Base-by-base conservation (phyloP, 2,329 filamentous ascomycete species). In the Colletotrichum noveboracense region DNA sequence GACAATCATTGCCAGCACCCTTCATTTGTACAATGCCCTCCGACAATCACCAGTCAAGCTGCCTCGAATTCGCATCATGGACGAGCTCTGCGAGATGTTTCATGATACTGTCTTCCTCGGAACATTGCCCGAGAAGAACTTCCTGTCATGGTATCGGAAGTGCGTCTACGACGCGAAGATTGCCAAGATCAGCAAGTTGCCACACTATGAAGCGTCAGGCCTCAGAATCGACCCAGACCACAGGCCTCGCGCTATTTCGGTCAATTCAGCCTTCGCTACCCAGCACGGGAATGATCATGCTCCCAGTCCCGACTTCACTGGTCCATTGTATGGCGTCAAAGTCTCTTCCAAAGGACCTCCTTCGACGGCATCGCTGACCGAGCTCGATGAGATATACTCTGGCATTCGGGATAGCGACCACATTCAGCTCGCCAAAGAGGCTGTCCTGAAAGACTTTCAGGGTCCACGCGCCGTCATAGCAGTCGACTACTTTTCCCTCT, bases 1-100 rank as follows among this genome's bases (percentile, higher is more conserved):
- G 5, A 32, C 58, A 0, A 2, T 61, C 0, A 21, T 34, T 9
- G 7, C 28, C 0, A 32, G 58, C 12, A 61, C 58, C 0, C 58
- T 61, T 32, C 58, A 61, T 4, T 1, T 61, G 1, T 61, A 61
- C 58, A 61, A 61, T 2, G 28, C 58, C n/a, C 30, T 61, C 1
- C 28, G 30, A 1, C 58, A 34, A 7, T 32, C 28, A 5, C 30
- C 26, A 2, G 26, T 34, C n/a, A 8, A 30, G 0, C 9, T 36
- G 1, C 58, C 16, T 0, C n/a, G 28, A 2, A 61, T 61, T 34
- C 58, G 28, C 6, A 21, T 61, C 30, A 61, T 61, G 58, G 58
- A 61, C 1, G 30, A 61, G 58, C 58, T 61, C 28, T 61, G 58
- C 58, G 58, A 61, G 18, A 34, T 61, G 58, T 61, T 61, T 1